Evolutionary conservation across 2,329 filamentous ascomycete genomes (phyloP), one percentile per base, ranked within the genome.

Genomic region (Allantophomopsis cytisporea): DNA sequence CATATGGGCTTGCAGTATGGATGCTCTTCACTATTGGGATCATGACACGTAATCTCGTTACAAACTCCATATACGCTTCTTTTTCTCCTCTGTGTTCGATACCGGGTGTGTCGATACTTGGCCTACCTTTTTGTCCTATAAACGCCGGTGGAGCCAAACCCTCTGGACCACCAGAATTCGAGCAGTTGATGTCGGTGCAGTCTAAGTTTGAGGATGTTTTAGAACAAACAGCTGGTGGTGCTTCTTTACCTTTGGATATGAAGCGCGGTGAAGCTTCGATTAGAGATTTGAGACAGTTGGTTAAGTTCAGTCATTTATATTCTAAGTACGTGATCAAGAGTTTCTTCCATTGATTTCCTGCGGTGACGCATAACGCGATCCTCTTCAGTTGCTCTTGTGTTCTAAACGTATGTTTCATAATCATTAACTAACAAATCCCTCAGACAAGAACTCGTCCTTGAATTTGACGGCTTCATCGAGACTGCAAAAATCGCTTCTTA

Each of bases 381-480:
- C 18, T 20, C 18, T 20, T 20, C 7, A n/a, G n/a, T n/a, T n/a
- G n/a, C 18, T 20, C 18, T 20, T 20, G 18, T 20, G 8, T 10
- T 10, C 11, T 12, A 28, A 28, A 12, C 23, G 11, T 8, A 28
- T 28, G 23, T 6, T 28, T 12, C 11, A 6, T 3, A 28, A 8
- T 12, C 23, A 28, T 8, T 8, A 20, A 28, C 23, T 28, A 28
- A 28, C 23, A 10, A n/a, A n/a, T 8, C 23, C 10, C 7, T n/a
- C 32, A 73, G 73, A 21, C 71, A 80, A 30, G 80, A 87, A 57
- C 69, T 93, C 11, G 73, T 83, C 4, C 67, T 78, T 16, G 83
- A 89, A 54, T 82, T 93, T 41, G 73, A 82, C 45, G 73, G 73
- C 37, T 93, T 88, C 58, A 74, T 91, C 47, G 74, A 80, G 8